phyloP scores from a whole-genome alignment of 805 yeast genomes.

The Sugiyamaella mastotermitis region DNA sequence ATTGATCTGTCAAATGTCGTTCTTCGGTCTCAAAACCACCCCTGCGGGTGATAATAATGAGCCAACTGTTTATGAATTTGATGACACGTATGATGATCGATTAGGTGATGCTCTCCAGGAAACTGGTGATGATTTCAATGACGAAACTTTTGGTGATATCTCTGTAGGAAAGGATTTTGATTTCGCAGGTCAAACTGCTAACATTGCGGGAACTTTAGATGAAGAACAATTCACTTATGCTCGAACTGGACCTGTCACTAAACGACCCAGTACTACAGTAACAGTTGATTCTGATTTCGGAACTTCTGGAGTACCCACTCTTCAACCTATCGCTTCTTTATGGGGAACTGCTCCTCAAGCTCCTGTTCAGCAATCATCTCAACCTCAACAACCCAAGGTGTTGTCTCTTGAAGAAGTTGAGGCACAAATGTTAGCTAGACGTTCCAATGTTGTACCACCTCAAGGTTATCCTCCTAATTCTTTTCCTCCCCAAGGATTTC shows the following conservation, averaged over 20 bases:
- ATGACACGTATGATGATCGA: constrained; percentile 77
- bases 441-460: constrained; percentile 22
- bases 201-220: constrained; percentile 24
- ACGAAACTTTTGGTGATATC: constrained; percentile 65
- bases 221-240: constrained; percentile 26
- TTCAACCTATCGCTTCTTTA: constrained; percentile 67
- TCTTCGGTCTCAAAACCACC: constrained; percentile 55
- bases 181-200: constrained; percentile 43
- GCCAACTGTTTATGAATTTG: constrained; percentile 52
- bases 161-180: constrained; percentile 57
- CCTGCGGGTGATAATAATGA: constrained; percentile 23
- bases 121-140: constrained; percentile 74
- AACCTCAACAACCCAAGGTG: constrained; percentile 36
- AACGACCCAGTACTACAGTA: not conserved
- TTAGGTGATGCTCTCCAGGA: constrained; percentile 58
- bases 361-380: constrained; percentile 10
- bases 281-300: constrained; percentile 16
- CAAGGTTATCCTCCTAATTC: constrained; percentile 10
- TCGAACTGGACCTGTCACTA: not conserved
- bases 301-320: constrained; percentile 26
- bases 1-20: constrained; percentile 53
- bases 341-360: constrained; percentile 42
- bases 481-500: constrained; percentile 8
- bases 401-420: constrained; percentile 80
- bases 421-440: constrained; percentile 58